Conservation (phyloP, 148 eudicot species). For the Persicaria maculosa region DNA sequence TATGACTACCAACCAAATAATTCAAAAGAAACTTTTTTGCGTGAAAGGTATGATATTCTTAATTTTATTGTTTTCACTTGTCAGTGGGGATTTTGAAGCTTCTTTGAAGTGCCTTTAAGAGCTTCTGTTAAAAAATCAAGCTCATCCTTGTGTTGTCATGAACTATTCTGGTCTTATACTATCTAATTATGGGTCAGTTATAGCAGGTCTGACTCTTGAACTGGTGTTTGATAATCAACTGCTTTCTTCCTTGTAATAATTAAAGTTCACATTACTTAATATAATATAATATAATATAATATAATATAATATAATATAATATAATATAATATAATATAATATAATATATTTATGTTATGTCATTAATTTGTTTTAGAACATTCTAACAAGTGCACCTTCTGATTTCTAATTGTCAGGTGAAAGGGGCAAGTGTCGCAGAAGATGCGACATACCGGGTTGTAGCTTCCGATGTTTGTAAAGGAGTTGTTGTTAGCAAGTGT, state of each 20-base stretch:
- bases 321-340: no score
- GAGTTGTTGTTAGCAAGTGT: conserved; percentile 80
- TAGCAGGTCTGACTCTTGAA: conserved; percentile 53
- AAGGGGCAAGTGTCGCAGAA: conserved; percentile 64
- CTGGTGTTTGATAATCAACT: conserved; percentile 7
- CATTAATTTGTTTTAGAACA: no score
- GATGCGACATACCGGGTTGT: conserved; percentile 46
- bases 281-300: no score
- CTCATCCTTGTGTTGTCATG: conserved; percentile 76
- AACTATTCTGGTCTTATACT: conserved; percentile 76
- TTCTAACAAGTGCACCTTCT: background rate
- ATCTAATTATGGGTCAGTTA: conserved; percentile 71
- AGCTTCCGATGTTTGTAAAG: conserved; percentile 67
- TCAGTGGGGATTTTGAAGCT: conserved; percentile 78
- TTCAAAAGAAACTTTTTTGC: no score
- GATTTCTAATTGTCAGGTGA: conserved; percentile 38
- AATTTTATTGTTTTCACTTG: conserved; percentile 8
- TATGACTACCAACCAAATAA: no score
- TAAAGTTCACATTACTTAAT: no score
- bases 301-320: no score
- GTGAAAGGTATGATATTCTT: conserved; percentile 15
- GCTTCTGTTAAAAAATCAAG: conserved; percentile 76
- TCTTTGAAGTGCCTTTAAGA: conserved; percentile 69
- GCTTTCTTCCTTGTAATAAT: no score
- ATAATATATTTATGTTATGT: no score